phyloP scores from a whole-genome alignment of 768 basidiomycete species.

The Rhizopogon vulgaris region DNA sequence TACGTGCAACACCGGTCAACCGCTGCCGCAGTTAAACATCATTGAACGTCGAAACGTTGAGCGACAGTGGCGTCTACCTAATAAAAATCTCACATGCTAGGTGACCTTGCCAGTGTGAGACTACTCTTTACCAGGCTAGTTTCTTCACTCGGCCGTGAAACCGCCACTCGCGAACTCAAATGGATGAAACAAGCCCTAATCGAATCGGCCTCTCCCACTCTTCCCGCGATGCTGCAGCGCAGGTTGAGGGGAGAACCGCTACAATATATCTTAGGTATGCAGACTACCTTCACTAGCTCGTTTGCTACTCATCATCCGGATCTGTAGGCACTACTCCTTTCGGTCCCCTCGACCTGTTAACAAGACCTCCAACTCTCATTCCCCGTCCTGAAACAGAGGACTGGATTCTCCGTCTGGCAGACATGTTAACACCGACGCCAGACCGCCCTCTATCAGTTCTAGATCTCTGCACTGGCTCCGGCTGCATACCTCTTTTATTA shows the following conservation, averaged over 20 bases:
- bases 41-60: no score
- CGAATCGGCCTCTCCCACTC: constrained; percentile 17
- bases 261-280: constrained; percentile 83
- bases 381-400: constrained; percentile 94
- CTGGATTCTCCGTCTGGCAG: constrained; percentile 62
- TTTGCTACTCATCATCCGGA: background rate
- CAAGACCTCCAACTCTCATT: constrained; percentile 79
- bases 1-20: no score
- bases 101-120: constrained; percentile 4
- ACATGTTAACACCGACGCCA: constrained; percentile 31
- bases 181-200: constrained; percentile 40
- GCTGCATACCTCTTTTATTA: constrained; percentile 86
- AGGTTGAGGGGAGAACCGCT: constrained; percentile 71
- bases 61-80: no score
- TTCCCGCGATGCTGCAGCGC: constrained; percentile 48
- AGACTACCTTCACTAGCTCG: background rate
- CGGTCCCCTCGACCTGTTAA: constrained; percentile 70
- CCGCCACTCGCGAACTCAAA: constrained; percentile 36
- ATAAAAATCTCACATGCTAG: constrained; percentile 3
- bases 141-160: constrained; percentile 26
- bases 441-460: constrained; percentile 41
- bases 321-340: constrained; percentile 74
- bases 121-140: constrained; percentile 25
- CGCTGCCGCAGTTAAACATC: no score
- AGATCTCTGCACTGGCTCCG: constrained; percentile 92